Conservation (phyloP, 352 stramenopile species). For the Phytophthora kernoviae region DNA sequence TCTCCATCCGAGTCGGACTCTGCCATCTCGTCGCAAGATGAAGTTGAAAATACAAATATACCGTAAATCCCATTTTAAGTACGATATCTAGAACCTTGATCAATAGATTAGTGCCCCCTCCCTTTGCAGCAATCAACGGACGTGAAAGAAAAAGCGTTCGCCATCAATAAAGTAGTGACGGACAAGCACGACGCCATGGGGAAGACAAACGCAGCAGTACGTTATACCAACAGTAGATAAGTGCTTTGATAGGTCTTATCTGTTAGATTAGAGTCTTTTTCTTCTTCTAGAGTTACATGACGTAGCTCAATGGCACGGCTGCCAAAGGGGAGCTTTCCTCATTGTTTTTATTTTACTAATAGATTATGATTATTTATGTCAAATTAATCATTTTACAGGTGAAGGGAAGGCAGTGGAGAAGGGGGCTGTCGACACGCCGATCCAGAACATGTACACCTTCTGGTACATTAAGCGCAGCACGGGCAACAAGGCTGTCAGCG, state of each 20-base stretch:
- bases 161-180: conserved; percentile 2
- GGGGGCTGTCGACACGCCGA: conserved; percentile 52
- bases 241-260: too few species aligned
- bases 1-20: conserved; percentile 61
- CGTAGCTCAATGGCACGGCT: too few species aligned
- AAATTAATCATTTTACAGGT: conserved; percentile 23
- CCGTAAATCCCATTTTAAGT: conserved; percentile 17
- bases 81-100: conserved; percentile 5
- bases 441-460: conserved; percentile 91
- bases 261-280: neutral
- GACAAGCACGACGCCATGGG: conserved; percentile 30
- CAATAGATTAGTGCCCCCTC: too few species aligned
- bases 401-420: conserved; percentile 36
- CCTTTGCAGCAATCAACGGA: too few species aligned
- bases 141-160: neutral
- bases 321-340: neutral
- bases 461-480: conserved; percentile 91
- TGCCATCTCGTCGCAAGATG: conserved; percentile 7
- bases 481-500: conserved; percentile 73
- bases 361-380: conserved; percentile 11
- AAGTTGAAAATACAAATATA: conserved; percentile 26
- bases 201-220: conserved; percentile 48
- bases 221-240: neutral
- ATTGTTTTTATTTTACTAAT: conserved; percentile 4
- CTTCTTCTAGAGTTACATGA: too few species aligned